Percentiles rank a stretch among this genome's conserved stretches.
Evolutionary conservation across 352 stramenopile species (phyloP).

Genomic region (Aphanomyces stellatus): DNA sequence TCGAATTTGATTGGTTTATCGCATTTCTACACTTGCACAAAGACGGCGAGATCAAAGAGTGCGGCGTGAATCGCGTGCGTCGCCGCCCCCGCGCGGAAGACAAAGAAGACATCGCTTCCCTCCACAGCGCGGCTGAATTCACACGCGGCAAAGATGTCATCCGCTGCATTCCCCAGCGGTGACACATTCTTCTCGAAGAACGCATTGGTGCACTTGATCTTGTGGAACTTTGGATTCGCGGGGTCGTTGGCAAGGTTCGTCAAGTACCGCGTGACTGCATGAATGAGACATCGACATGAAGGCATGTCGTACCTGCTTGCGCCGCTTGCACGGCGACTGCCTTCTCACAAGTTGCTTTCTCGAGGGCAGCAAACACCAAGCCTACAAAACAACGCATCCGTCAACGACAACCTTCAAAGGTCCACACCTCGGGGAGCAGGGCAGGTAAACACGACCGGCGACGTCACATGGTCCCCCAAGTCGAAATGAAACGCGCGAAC

Average conservation of each 20-base stretch:
- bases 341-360: too few species aligned
- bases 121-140: background rate
- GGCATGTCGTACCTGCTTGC: constrained; percentile 18
- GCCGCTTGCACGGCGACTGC: constrained; percentile 5
- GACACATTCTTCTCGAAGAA: constrained; percentile 50
- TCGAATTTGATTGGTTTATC: background rate
- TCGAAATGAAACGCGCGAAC: constrained; percentile 55
- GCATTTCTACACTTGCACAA: background rate
- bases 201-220: constrained; percentile 62
- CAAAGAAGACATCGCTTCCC: background rate
- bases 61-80: background rate
- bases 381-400: too few species aligned
- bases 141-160: background rate
- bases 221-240: constrained; percentile 51
- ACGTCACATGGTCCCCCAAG: constrained; percentile 55
- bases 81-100: background rate
- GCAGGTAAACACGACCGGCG: constrained; percentile 36
- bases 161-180: background rate
- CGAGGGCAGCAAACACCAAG: too few species aligned
- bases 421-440: constrained; percentile 7
- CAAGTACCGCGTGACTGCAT: constrained; percentile 42
- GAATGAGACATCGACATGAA: constrained; percentile 2
- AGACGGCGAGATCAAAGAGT: background rate
- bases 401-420: too few species aligned
- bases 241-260: constrained; percentile 51